Evolutionary conservation across 2,329 filamentous ascomycete species (phyloP).

Genomic region (Phoma sp.): DNA sequence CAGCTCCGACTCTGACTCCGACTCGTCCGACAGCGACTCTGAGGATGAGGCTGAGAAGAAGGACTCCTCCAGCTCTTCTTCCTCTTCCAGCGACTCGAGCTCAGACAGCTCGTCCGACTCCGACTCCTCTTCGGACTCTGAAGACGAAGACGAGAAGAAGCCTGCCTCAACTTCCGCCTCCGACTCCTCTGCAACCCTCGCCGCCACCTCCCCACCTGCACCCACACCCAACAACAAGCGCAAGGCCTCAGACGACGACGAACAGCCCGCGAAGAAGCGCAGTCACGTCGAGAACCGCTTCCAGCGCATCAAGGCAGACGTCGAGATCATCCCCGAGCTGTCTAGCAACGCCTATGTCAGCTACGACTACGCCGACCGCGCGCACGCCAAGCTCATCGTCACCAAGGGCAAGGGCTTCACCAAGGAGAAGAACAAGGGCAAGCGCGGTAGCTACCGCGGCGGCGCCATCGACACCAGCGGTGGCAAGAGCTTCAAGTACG

Average conservation of each 20-base stretch:
- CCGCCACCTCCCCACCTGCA: conserved; percentile 35
- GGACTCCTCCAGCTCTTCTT: conserved; percentile 25
- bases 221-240: conserved; percentile 50
- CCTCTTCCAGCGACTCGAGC: conserved; percentile 22
- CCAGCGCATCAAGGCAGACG: conserved; percentile 75
- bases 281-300: conserved; percentile 63
- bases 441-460: conserved; percentile 83
- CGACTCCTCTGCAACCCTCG: conserved; percentile 47
- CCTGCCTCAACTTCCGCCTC: conserved; percentile 43
- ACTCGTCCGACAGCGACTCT: conserved; percentile 35
- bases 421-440: conserved; percentile 96
- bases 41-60: conserved; percentile 26
- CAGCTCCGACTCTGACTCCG: conserved; percentile 21
- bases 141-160: conserved; percentile 37
- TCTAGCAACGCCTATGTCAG: conserved; percentile 80
- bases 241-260: conserved; percentile 42
- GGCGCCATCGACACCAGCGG: conserved; percentile 83
- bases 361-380: conserved; percentile 87
- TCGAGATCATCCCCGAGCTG: conserved; percentile 71
- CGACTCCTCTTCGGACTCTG: conserved; percentile 8
- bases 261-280: conserved; percentile 42
- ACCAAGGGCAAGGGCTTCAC: conserved; percentile 97
- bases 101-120: conserved; percentile 30
- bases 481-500: conserved; percentile 91
- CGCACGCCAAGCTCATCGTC: conserved; percentile 84